phyloP scores from a whole-genome alignment of 805 yeast genomes.

The Saturnispora besseyi region DNA sequence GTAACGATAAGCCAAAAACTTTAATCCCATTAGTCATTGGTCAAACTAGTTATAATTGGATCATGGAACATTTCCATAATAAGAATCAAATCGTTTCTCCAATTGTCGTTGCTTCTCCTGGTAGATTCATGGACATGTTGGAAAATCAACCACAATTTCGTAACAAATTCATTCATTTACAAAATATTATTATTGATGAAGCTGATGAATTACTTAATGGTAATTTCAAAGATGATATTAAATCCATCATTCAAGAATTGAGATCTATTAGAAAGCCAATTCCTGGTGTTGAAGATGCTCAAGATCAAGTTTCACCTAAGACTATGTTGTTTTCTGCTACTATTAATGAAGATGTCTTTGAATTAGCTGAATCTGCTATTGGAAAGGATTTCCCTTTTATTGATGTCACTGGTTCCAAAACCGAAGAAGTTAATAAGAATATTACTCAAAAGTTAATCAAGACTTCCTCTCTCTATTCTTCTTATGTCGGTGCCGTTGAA shows the following conservation, averaged over 20 bases:
- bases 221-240: conserved; percentile 65
- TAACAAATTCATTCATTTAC: conserved; percentile 42
- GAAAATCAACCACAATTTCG: conserved; percentile 35
- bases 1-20: conserved; percentile 4
- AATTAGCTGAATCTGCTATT: conserved; percentile 53
- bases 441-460: conserved; percentile 59
- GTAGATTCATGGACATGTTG: conserved; percentile 63
- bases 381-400: conserved; percentile 42
- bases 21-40: conserved; percentile 43
- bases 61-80: conserved; percentile 10
- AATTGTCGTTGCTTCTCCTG: conserved; percentile 83
- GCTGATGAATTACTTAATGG: conserved; percentile 81
- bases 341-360: conserved; percentile 55
- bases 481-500: conserved; percentile 45
- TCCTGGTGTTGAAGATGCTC: conserved; percentile 10
- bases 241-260: conserved; percentile 44
- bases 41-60: conserved; percentile 13
- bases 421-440: conserved; percentile 54
- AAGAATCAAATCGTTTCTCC: conserved; percentile 33
- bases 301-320: conserved; percentile 34
- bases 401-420: conserved; percentile 71
- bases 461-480: conserved; percentile 47
- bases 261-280: conserved; percentile 12
- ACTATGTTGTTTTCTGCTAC: conserved; percentile 86
- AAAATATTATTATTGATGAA: conserved; percentile 74